Percentiles rank a stretch among this genome's conserved stretches.
phyloP scores from a whole-genome alignment of 345 rosid species.

The Populus nigra region DNA sequence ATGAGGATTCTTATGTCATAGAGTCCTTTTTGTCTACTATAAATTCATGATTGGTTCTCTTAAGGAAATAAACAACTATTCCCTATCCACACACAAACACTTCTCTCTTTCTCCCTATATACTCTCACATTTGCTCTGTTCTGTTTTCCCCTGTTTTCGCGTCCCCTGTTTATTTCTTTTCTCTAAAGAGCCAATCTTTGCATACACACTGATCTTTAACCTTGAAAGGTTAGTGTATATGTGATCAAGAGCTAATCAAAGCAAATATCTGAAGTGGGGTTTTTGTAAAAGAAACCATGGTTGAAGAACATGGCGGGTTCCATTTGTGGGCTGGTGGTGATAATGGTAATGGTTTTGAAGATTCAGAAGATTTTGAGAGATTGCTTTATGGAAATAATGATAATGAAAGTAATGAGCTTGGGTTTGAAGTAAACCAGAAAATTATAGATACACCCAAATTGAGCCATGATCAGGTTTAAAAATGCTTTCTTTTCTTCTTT shows the following conservation, averaged over 20 bases:
- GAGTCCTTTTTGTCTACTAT: slow-evolving; percentile 7
- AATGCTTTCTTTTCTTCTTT: not conserved
- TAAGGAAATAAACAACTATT: not conserved
- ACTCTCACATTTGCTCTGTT: not conserved
- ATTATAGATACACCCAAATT: not conserved
- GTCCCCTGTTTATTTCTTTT: not conserved
- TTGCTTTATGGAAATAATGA: not conserved
- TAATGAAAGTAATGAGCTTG: not conserved
- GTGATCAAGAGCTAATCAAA: not conserved
- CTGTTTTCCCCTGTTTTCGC: not conserved
- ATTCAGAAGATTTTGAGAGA: not conserved
- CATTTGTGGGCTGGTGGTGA: not conserved
- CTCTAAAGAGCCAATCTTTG: not conserved
- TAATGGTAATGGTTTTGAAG: not conserved
- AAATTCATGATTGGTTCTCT: not conserved
- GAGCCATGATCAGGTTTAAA: not conserved
- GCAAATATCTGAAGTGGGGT: not conserved
- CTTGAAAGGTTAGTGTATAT: not conserved
- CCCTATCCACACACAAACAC: not conserved
- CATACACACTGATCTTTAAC: not conserved
- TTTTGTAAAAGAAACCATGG: not conserved
- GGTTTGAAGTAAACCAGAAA: not conserved
- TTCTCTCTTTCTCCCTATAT: not conserved
- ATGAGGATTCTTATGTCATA: not conserved
- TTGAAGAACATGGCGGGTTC: not conserved